A percentile compares a stretch with the other conserved stretches of the same genome.
Conservation (phyloP, 306 rosid genomes). For the Gleditsia sinensis region DNA sequence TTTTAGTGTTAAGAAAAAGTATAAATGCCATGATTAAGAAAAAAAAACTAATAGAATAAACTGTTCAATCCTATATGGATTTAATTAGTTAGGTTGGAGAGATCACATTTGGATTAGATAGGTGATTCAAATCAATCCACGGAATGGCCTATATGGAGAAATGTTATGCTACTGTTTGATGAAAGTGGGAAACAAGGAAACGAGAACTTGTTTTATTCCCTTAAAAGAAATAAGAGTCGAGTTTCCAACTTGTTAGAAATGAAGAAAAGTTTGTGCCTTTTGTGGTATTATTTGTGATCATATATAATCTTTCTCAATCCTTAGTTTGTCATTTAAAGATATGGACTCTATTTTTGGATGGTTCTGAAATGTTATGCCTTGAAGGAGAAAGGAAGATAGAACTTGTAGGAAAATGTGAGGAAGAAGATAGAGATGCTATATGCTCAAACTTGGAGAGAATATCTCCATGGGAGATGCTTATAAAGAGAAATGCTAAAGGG, state of each 20-base stretch:
- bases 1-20: neutral
- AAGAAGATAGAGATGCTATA: no score
- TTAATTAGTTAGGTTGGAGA: neutral
- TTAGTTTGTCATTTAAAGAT: neutral
- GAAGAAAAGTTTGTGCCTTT: neutral
- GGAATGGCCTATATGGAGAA: neutral
- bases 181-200: neutral
- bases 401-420: no score
- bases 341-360: neutral
- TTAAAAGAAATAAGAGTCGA: neutral
- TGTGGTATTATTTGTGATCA: neutral
- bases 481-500: no score
- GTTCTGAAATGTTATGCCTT: no score
- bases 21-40: neutral
- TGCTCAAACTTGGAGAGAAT: no score
- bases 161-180: neutral
- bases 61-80: neutral
- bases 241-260: neutral
- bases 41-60: neutral
- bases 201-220: neutral
- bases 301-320: neutral
- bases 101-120: constrained; percentile 1
- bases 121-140: neutral
- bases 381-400: no score
- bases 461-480: no score